Conservation (phyloP, 164 flowering plant genomes). For the Malania oleifera region DNA sequence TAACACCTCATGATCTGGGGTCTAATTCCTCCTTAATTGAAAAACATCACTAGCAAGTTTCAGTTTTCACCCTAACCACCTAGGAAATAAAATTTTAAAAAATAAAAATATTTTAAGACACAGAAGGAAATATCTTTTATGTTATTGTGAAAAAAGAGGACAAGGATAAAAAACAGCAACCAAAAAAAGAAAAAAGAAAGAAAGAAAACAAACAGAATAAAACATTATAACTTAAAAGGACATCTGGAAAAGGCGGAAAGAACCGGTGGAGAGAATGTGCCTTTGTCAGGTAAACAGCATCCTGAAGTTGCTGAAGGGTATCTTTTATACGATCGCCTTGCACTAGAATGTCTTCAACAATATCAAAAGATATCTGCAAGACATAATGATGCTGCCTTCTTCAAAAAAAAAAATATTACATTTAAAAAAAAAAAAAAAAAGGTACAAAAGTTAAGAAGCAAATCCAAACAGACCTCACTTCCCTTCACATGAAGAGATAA, state of each 20-base stretch:
- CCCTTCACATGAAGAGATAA: slow-evolving; percentile 59
- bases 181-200: background rate
- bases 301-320: slow-evolving; percentile 85
- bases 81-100: no score
- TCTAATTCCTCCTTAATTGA: no score
- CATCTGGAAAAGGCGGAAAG: background rate
- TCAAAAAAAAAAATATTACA: background rate
- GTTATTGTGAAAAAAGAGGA: background rate
- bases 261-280: slow-evolving; percentile 18
- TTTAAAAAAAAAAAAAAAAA: background rate
- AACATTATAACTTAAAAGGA: no score
- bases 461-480: slow-evolving; percentile 54
- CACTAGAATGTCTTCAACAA: slow-evolving; percentile 72
- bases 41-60: no score
- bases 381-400: slow-evolving; percentile 6
- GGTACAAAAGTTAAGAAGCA: background rate
- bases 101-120: no score
- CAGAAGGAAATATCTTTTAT: no score
- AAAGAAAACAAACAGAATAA: no score
- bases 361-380: slow-evolving; percentile 69
- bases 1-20: no score
- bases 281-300: slow-evolving; percentile 90
- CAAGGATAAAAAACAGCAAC: no score
- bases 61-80: no score
- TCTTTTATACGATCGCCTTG: slow-evolving; percentile 77